Base-by-base conservation (phyloP, 2,329 filamentous ascomycete genomes). In the Xylaria sp. region DNA sequence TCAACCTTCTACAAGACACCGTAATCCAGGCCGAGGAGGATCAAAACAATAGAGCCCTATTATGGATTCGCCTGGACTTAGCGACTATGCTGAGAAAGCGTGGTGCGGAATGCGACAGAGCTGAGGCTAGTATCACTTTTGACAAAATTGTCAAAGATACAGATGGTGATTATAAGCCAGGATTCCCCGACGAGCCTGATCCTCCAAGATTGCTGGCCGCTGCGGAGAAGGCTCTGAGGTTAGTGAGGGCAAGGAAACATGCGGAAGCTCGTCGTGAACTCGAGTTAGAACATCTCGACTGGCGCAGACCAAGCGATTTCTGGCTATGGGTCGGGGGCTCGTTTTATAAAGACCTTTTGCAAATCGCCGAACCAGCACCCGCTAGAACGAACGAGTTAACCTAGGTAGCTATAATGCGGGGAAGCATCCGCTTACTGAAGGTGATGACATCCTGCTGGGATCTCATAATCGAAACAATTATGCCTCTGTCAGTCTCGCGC, bases 21-120 rank as follows among this genome's bases (percentile, higher is more conserved):
- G 51, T 54, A 11, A 54, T 54, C 51, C 51, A 54, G 51, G 51
- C 51, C 27, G 51, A 54, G 51, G 51, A 54, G 9, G 51, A 34
- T 54, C 51, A 34, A 54, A 32, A 32, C 27, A 54, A 54, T 24
- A 54, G 51, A 54, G 51, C 51, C 11, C n/a, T 54, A 11, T 54
- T 54, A 21, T 54, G 51, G 51, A n/a, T 54, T 54, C 51, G 51
- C 24, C 30, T 54, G 32, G 51, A 54, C 24, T 4, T 54, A n/a
- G 51, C 51, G 14, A 54, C 51, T 7, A 14, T 54, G 27, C 27
- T 54, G 27, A 54, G 51, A 24, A 54, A 19, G 9, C 51, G 51
- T 19, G 51, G 21, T 7, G 7, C 14, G 12, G 51, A 34, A 21
- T 54, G 27, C 14, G 51, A 54, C 51, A 54, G 51, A 34, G 51